Base-by-base conservation (phyloP, 352 stramenopile species). In the Globisporangium nodosum region DNA sequence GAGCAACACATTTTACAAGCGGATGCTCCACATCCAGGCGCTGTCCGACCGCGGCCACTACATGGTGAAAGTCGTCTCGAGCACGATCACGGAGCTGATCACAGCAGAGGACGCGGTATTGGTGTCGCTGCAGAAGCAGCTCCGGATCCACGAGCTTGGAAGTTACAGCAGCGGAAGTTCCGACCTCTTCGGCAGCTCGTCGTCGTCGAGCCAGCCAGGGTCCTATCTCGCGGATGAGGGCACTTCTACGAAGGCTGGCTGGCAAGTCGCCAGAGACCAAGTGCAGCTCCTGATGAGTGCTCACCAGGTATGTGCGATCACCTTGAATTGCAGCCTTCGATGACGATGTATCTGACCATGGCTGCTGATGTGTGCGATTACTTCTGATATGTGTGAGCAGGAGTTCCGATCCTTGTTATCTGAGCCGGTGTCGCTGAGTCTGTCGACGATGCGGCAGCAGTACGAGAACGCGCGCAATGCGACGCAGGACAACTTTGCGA, bases 381-480 rank as follows among this genome's bases (percentile, higher is more conserved):
- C 11, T 18, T 16, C 8, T 43, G 37, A 18, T 42, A n/a, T 5
- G 58, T 52, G 8, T 51, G 27, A 35, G 27, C 47, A 90, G 68
- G 84, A 94, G 73, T 94, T 90, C 35, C 70, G 74, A n/a, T 92
- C 81, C 1, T 42, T 94, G 16, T 58, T 94, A 13, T 68, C 78
- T 1, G 84, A 94, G 43, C 81, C 84, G 12, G 81, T 92, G 16
- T 64, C 78, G 9, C 56, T 94, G 39, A 90, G 79, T 46, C 68
- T 94, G 48, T 65, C 68, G 18, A 90, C 78, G 27, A 94, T 94
- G 81, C 88, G 86, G 49, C 78, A 73, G 47, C 81, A 94, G 30
- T 94, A 94, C 40, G 82, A 90, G 56, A 79, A 63, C 33, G 69
- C 80, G 21, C 68, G 78, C 24, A 54, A 60, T 0, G 65, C 66